Base-by-base conservation (phyloP, 2,329 filamentous ascomycete species). In the Pseudogymnoascus sp. region DNA sequence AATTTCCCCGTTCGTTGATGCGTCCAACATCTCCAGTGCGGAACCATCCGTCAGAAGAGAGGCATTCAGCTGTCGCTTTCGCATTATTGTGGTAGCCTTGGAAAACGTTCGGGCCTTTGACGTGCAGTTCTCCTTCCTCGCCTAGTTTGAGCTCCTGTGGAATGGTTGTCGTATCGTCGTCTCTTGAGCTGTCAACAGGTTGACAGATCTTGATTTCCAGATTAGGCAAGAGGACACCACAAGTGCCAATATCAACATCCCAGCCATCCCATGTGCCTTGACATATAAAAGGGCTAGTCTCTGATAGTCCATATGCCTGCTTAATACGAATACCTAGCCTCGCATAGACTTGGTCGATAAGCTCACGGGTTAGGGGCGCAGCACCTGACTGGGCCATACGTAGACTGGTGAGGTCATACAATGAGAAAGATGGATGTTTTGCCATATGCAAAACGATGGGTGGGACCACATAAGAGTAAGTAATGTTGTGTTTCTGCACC, bases 301-400 rank as follows among this genome's bases (percentile, higher is more conserved):
- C 92, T 6, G 86, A 90, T 11, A 96, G 81, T 0, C 92, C 92
- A 71, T 96, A 96, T 24, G 89, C 91, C 75, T 96, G 92, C 79
- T 96, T 96, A 66, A 96, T 85, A 6, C 87, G 86, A 26, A 93
- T 80, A 60, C 84, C 84, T 62, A 93, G 83, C 8, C 91, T 84
- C 22, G 83, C 75, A 78, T 90, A 89, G 4, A 93, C 83, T 10
- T 84, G 82, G 61, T 90, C 84, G 1, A 92, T 88, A 3, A 96
- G 82, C 67, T 96, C 90, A 37, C 81, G 79, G 0, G 90, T 91
- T 56, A 96, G 78, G 0, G 92, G 92, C 0, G 92, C 91, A 0
- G 91, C 92, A 28, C 89, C 92, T 1, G 85, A 91, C 76, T 91
- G 93, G 79, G 95, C 79, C 83, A 91, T 91, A 60, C 89, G 86